A percentile compares a stretch with the other conserved stretches of the same genome.
Conservation (phyloP, 108 stramenopile genomes). For the Nannochloropsis salina region DNA sequence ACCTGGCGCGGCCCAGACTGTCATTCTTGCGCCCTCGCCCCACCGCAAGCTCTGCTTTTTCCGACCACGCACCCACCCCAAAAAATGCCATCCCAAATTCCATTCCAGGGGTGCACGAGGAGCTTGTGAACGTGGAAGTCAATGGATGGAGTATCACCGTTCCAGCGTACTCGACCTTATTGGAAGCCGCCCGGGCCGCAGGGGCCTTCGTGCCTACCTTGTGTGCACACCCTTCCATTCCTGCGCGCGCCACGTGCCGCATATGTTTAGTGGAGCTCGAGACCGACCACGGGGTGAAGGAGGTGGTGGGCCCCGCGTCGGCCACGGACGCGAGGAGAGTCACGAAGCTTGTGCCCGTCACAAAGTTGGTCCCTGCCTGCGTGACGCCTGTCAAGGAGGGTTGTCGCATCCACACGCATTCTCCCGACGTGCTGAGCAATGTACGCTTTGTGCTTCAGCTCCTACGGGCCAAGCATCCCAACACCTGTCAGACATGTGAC, state of each 20-base stretch:
- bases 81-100: no score
- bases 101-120: neutral
- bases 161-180: conserved; percentile 30
- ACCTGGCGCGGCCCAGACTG: no score
- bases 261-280: conserved; percentile 57
- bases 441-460: conserved; percentile 50
- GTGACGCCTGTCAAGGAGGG: conserved; percentile 47
- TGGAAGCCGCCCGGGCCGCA: conserved; percentile 48
- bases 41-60: no score
- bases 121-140: neutral
- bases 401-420: conserved; percentile 16
- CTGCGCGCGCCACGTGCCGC: conserved; percentile 51
- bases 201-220: conserved; percentile 55
- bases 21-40: no score
- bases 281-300: conserved; percentile 1
- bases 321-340: neutral
- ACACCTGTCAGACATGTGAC: conserved; percentile 54
- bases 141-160: conserved; percentile 11
- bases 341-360: neutral
- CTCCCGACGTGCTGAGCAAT: conserved; percentile 32
- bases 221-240: conserved; percentile 55
- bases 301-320: conserved; percentile 8
- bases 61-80: no score
- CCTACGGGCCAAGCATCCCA: conserved; percentile 49
- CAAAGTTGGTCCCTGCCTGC: conserved; percentile 49